Conservation (phyloP, 2,329 filamentous ascomycete genomes). For the Pezicula carpinea region DNA sequence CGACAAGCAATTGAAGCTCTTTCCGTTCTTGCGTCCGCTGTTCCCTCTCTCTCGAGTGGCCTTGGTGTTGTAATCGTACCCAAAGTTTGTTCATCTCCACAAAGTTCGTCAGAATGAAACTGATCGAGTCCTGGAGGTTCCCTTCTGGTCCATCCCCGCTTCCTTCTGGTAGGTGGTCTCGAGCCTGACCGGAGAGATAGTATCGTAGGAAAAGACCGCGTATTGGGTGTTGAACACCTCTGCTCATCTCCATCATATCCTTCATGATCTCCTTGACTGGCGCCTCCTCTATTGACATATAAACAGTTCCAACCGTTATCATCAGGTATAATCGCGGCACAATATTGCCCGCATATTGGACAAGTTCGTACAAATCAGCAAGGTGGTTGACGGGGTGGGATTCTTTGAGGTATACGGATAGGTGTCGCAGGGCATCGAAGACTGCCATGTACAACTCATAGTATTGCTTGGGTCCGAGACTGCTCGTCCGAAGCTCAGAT, state of each 20-base stretch:
- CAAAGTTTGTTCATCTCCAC: slow-evolving; percentile 99
- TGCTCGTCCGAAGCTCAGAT: slow-evolving; percentile 96
- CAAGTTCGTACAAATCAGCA: slow-evolving; percentile 94
- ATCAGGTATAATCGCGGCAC: slow-evolving; percentile 95
- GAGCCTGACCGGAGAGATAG: slow-evolving; percentile 90
- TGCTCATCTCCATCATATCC: slow-evolving; percentile 99
- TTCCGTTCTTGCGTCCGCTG: slow-evolving; percentile 90
- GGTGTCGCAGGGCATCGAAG: slow-evolving; percentile 93
- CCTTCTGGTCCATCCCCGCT: slow-evolving; percentile 88
- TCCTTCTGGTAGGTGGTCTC: slow-evolving; percentile 79
- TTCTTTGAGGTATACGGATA: slow-evolving; percentile 93
- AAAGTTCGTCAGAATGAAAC: slow-evolving; percentile 96
- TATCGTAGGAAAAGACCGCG: slow-evolving; percentile 93
- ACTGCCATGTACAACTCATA: slow-evolving; percentile 99
- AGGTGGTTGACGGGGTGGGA: slow-evolving; percentile 97
- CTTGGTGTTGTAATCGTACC: slow-evolving; percentile 96
- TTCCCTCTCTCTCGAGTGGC: slow-evolving; percentile 90
- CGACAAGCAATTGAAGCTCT: slow-evolving; percentile 91
- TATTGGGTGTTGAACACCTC: slow-evolving; percentile 94
- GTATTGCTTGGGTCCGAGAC: slow-evolving; percentile 97
- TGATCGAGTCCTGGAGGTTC: slow-evolving; percentile 95
- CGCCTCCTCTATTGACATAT: slow-evolving; percentile 97
- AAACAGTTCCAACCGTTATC: slow-evolving; percentile 98
- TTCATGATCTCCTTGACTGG: slow-evolving; percentile 99
- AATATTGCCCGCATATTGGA: slow-evolving; percentile 98